A percentile compares a stretch with the other conserved stretches of the same genome.
These are phyloP conservation scores for Globisporangium splendens DNA, from an alignment of 352 stramenopile genomes.

Conservation along the genomic window DNA sequence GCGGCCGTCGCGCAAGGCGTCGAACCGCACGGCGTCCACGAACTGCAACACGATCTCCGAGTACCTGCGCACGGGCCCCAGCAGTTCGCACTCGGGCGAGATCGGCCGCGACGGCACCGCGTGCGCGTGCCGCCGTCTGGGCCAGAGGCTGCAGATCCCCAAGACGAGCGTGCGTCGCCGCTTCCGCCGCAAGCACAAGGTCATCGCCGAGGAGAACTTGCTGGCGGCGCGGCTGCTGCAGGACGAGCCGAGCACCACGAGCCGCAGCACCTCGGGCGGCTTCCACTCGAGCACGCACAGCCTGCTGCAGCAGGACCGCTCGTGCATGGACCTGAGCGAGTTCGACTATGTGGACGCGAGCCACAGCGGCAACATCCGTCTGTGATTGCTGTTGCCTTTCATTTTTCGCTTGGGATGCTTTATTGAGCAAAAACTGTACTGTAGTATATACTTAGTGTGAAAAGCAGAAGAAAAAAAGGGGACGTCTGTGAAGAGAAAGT, in stretches of 20 bases:
- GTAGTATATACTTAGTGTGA: too few species aligned
- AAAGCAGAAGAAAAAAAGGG: too few species aligned
- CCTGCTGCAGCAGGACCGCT: neutral
- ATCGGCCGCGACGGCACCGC: slow-evolving; percentile 39
- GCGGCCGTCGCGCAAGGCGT: slow-evolving; percentile 18
- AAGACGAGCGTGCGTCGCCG: slow-evolving; percentile 22
- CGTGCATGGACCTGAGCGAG: slow-evolving; percentile 22
- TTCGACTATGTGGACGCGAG: slow-evolving; percentile 41
- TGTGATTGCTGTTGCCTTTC: neutral
- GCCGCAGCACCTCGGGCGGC: too few species aligned
- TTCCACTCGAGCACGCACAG: slow-evolving; percentile 13
- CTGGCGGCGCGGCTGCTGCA: slow-evolving; percentile 47
- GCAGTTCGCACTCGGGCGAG: slow-evolving; percentile 37
- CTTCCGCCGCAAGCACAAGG: slow-evolving; percentile 35
- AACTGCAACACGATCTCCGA: slow-evolving; percentile 27
- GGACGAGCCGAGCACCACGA: slow-evolving; percentile 21
- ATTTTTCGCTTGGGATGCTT: too few species aligned
- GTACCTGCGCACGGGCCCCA: slow-evolving; percentile 10
- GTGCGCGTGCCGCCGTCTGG: slow-evolving; percentile 53
- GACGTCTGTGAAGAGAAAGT: too few species aligned
- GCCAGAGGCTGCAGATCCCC: slow-evolving; percentile 43
- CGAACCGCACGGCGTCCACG: slow-evolving; percentile 38
- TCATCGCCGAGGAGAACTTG: slow-evolving; percentile 24
- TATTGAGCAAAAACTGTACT: too few species aligned
- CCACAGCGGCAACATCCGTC: slow-evolving; percentile 4